Evolutionary conservation across 208 protist genomes (phyloP), one percentile per base, ranked within the genome.

Genomic region (Wallacemonas rigidus): DNA sequence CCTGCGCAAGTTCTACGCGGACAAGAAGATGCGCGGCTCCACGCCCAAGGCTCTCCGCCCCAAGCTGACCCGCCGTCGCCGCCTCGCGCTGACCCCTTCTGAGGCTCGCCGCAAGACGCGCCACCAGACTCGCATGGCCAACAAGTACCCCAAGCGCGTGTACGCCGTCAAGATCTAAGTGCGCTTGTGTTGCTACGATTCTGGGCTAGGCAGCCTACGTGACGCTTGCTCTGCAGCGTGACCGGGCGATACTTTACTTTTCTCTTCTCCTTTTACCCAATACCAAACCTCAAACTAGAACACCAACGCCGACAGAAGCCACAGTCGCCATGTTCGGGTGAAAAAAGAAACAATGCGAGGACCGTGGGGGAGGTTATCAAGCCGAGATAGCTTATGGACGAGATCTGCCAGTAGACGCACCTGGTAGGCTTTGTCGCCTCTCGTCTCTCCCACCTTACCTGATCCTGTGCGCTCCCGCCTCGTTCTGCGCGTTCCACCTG

Each of bases 1-100:
- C 80, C 90, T 99, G 53, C 88, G 94, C 67, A 94, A 96, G 81
- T 92, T 98, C 80, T 99, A 99, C 89, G 82, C 87, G 64, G 92
- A 91, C 51, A 90, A 96, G 81, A 98, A 95, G 93, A 64, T 95
- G 77, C 84, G 81, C 73, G 71, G 43, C 55, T 89, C 85, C 72
- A 88, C 81, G 54, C 91, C 91, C 69, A 95, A 92, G 84, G 77
- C 79, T 48, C 89, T 97, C 36, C 84, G 86, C 70, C 47, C 71
- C 51, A 97, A 96, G 91, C 82, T 94, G 81, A 97, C 93, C 15
- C 88, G 86, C 84, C 84, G 88, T 78, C 89, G 88, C 77, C 89
- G 93, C 68, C 84, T 94, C 35, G 93, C 93, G 54, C 86, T 97
- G 73, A 95, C 83, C 74, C 77, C 76, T 44, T 87, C 88, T 79